A percentile compares a stretch with the other conserved stretches of the same genome.
Evolutionary conservation across 306 rosid species (phyloP).

Genomic region (Quillaja saponaria): DNA sequence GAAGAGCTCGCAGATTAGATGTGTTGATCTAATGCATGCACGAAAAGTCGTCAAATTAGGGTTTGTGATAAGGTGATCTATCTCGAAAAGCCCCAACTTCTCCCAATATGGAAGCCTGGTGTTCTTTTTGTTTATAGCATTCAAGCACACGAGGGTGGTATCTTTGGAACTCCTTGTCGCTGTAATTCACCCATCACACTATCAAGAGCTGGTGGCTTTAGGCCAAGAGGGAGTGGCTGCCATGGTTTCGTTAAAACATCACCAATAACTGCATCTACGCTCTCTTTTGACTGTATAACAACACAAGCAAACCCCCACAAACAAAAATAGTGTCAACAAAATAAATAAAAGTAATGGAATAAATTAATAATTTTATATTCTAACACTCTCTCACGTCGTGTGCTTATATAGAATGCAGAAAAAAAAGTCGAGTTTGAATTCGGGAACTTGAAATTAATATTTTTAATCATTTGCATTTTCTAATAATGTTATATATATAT

Average conservation of each 20-base stretch:
- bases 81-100: background rate
- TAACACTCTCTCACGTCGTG: too few relatives aligned
- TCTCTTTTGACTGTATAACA: constrained; percentile 74
- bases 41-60: constrained; percentile 68
- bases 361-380: too few relatives aligned
- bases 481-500: too few relatives aligned
- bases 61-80: constrained; percentile 25
- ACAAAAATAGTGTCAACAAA: background rate
- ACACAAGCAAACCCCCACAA: background rate
- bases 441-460: too few relatives aligned
- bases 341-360: background rate
- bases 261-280: constrained; percentile 84
- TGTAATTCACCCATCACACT: constrained; percentile 76
- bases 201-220: constrained; percentile 74
- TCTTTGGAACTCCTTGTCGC: constrained; percentile 68
- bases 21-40: constrained; percentile 32
- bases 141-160: constrained; percentile 72
- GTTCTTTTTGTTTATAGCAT: too few relatives aligned
- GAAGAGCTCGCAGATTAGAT: constrained; percentile 29
- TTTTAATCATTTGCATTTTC: too few relatives aligned
- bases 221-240: constrained; percentile 89
- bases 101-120: background rate
- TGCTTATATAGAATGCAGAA: background rate
- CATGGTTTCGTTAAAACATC: constrained; percentile 84
- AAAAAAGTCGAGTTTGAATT: too few relatives aligned